Base-by-base conservation (phyloP, 805 yeast species). In the Saturnispora zaruensis region DNA sequence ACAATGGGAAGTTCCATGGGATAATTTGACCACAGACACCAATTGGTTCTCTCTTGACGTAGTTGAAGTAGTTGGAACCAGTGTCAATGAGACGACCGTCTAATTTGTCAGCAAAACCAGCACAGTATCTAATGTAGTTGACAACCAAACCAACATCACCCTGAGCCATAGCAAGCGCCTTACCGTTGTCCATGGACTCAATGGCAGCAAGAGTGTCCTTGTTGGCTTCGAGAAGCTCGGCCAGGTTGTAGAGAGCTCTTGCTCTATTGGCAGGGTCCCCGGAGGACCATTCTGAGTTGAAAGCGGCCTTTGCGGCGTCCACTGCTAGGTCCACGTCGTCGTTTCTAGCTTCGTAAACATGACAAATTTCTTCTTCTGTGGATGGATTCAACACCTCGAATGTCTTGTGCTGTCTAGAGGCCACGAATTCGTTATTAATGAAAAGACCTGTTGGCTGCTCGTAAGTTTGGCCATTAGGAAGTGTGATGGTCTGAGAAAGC, bases 1-100 rank as follows among this genome's bases (percentile, higher is more conserved):
- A 76, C 59, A 90, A 70, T 55, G 97, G 97, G 80, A 88, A 90
- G 73, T 90, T 90, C 97, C 97, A 90, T 59, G 97, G 96, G 58
- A 90, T 89, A 64, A 90, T 86, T 69, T 87, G 95, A 52, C 96
- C 97, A 67, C 95, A 87, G 44, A 90, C 96, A 66, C 96, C 97
- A 61, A 87, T 73, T 52, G 97, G 96, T 70, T 89, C 96, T 68
- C 84, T 84, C 67, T 81, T 79, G 56, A 91, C 82, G 71, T 83
- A 87, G 54, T 79, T 78, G 66, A 89, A 80, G 68, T 86, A 87
- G 45, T 79, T 71, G 51, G 69, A 66, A 54, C 90, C 91, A 45
- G 95, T 82, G 66, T 87, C 87, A 51, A 87, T 76, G 51, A 82
- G 68, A 56, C 80, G 75, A 59, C 96, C 96, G 57, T 74, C 77